Evolutionary conservation across 805 yeast species (phyloP), one percentile per base, ranked within the genome.

Genomic region (Monosporozyma aquatica): DNA sequence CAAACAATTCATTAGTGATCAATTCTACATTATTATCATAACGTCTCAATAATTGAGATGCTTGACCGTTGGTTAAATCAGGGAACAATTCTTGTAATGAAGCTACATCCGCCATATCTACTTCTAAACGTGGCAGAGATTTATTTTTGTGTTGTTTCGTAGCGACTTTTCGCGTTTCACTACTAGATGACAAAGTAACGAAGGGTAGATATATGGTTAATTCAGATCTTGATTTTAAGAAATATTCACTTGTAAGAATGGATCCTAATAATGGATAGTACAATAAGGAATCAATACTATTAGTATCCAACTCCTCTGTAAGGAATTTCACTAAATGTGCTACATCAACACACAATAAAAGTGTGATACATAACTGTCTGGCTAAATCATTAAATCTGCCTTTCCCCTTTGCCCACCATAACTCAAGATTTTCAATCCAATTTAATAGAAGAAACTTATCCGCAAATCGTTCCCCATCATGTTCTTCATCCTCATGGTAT

Each of bases 61-160:
- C 72, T 54, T 76, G 71, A 1, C 65, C 59, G 3, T 58, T 53
- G 0, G 74, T 62, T 27, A 86, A 56, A 30, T 72, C 72, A 0
- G 95, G 95, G 56, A 87, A 84, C 47, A 87, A 56, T 25, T 79
- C 85, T n/a, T 57, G 44, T 34, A 73, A 51, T 21, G 64, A 62
- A 14, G 59, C 54, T 2, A 81, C 65, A 35, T 70, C 65, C 3
- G 59, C 64, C 25, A 64, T 60, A 24, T 34, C 38, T 5, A 46
- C 38, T n/a, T 44, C 28, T 1, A 28, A 10, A 13, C 18, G 18
- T 17, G 35, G 11, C 18, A 7, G 36, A 35, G 8, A 20, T 41
- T 6, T 23, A 37, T 1, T 21, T 15, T 14, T 23, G 21, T 7
- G 13, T 21, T 14, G 8, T 7, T 28, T 13, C 32, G 21, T 5